Evolutionary conservation across 2,329 filamentous ascomycete genomes (phyloP).

Genomic region (Epichloe typhina): DNA sequence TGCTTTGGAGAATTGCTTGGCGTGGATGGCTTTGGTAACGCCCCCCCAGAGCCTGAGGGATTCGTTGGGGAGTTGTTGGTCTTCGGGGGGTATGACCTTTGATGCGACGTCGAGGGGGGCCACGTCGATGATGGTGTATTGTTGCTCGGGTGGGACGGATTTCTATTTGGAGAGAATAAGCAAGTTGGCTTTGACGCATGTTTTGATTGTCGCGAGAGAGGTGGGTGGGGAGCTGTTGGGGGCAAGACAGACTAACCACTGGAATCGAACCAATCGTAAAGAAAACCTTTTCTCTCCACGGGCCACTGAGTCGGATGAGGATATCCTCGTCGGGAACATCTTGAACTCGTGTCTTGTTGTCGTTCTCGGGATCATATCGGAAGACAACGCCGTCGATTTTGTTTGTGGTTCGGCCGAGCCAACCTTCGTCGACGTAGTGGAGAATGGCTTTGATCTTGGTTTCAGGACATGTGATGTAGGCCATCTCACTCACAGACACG

Average conservation of each 20-base stretch:
- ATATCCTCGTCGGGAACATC: slow-evolving; percentile 80
- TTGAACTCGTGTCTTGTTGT: slow-evolving; percentile 65
- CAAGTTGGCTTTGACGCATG: neutral
- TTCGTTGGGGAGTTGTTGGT: slow-evolving; percentile 77
- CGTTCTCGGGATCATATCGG: slow-evolving; percentile 76
- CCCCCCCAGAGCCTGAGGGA: slow-evolving; percentile 78
- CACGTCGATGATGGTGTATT: slow-evolving; percentile 74
- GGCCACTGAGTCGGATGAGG: slow-evolving; percentile 67
- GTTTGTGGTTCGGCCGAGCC: slow-evolving; percentile 84
- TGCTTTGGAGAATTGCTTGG: slow-evolving; percentile 72
- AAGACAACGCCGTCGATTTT: slow-evolving; percentile 86
- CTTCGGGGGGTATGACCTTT: slow-evolving; percentile 76
- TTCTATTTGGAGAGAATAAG: slow-evolving; percentile 15
- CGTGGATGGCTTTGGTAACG: slow-evolving; percentile 73
- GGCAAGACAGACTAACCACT: slow-evolving; percentile 36
- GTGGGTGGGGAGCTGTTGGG: neutral
- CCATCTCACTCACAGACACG: slow-evolving; percentile 80
- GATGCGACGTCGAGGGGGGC: slow-evolving; percentile 60
- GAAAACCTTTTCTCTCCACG: slow-evolving; percentile 64
- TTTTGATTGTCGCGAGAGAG: neutral
- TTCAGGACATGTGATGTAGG: slow-evolving; percentile 79
- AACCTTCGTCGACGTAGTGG: slow-evolving; percentile 87
- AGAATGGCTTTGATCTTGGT: slow-evolving; percentile 85
- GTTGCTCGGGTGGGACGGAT: slow-evolving; percentile 39
- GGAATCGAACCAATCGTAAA: slow-evolving; percentile 48